Evolutionary conservation across 2,329 filamentous ascomycete species (phyloP), one percentile per base, ranked within the genome.

Genomic region (Calonectria leucothoes): DNA sequence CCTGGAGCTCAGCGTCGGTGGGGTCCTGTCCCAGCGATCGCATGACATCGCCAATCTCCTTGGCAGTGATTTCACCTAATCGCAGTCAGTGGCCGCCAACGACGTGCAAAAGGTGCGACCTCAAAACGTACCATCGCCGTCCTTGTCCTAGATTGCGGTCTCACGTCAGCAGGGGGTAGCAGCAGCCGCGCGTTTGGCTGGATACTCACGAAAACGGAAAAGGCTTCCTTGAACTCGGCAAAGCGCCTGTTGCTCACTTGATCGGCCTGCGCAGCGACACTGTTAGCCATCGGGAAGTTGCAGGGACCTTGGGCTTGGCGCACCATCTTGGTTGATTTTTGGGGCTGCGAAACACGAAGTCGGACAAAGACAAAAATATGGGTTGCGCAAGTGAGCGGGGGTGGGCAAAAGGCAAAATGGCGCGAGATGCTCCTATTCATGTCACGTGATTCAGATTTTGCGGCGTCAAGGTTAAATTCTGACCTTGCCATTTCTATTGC

Each of bases 151-250:
- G 74, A 57, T 61, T 64, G 71, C 65, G 69, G 68, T 71, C 82
- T 76, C 83, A 78, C 70, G 70, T 73, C 70, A 71, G 33, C 39
- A 14, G 35, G 31, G 45, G 48, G 55, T 68, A 52, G 31, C 23
- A 45, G 17, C 14, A 27, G 17, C 55, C 27, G 49, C 57, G 39
- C 42, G 55, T 20, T 25, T 63, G 48, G 14, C 29, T 63, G 27
- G 55, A 59, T 29, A 88, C 97, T 93, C 93, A 99, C 97, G 88
- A 99, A 99, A 80, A 99, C 94, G 86, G 97, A 99, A 90, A 99
- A 99, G 69, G 97, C 97, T 90, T 99, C 97, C 94, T 98, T 98
- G 91, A 98, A 99, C 90, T 99, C 97, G 85, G 96, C 98, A 86
- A 99, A 96, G 92, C 99, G 97, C 90, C 98, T 97, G 91, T 98